A percentile compares a stretch with the other conserved stretches of the same genome.
These are phyloP conservation scores for Penicillium sp. DNA, from an alignment of 2,329 filamentous ascomycete species.

Conservation along the genomic window DNA sequence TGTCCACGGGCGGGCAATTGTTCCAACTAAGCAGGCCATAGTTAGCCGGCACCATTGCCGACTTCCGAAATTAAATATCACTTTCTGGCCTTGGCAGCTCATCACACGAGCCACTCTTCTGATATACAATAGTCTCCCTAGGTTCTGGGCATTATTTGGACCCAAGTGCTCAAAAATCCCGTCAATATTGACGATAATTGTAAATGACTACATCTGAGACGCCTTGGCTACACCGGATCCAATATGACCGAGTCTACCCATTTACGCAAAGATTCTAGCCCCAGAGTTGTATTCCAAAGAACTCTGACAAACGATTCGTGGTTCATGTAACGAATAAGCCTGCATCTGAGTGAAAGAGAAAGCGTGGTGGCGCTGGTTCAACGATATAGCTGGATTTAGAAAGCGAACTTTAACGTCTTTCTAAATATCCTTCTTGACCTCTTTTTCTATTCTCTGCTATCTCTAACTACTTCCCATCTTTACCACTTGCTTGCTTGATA, in stretches of 20 bases:
- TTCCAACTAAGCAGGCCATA: neutral
- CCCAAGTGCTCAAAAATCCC: neutral
- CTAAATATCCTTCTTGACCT: neutral
- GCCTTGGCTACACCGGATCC: neutral
- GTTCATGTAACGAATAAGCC: neutral
- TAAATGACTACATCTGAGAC: neutral
- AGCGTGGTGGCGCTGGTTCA: neutral
- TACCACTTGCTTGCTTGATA: no score
- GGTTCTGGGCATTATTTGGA: neutral
- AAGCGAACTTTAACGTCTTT: neutral
- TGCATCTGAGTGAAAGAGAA: neutral
- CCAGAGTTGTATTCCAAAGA: neutral
- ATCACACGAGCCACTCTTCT: neutral
- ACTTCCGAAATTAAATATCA: neutral
- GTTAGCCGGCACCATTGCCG: neutral
- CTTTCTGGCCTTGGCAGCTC: neutral
- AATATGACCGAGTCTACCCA: neutral
- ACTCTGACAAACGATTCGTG: neutral
- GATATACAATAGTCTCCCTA: neutral
- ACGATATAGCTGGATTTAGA: neutral
- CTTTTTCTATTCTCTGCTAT: neutral
- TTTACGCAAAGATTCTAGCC: neutral
- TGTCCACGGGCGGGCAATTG: neutral
- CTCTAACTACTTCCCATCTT: no score
- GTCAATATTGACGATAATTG: no score